These are phyloP conservation scores for Karstenula rhodostoma DNA, from an alignment of 2,329 filamentous ascomycete species.

Conservation along the genomic window DNA sequence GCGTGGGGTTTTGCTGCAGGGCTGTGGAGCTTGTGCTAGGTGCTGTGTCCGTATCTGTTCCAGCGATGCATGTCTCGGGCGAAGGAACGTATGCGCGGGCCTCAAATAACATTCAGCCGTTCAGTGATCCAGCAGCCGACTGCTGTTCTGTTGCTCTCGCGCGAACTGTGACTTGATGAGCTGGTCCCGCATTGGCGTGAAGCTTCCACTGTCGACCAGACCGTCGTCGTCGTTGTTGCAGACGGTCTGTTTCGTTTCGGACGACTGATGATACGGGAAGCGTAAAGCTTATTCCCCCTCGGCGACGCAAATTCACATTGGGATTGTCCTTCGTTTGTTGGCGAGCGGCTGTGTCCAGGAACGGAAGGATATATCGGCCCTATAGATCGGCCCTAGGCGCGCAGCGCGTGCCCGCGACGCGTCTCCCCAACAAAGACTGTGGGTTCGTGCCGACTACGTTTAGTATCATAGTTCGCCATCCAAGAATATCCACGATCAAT, in stretches of 20 bases:
- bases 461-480: not conserved
- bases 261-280: not conserved
- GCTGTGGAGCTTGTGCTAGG: conserved; percentile 2
- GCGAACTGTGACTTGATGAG: not conserved
- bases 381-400: conserved; percentile 1
- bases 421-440: not conserved
- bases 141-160: not conserved
- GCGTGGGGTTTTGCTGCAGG: conserved; percentile 3
- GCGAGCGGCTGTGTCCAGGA: not conserved
- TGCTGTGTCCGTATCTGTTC: not conserved
- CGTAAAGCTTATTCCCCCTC: not conserved
- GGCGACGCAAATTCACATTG: not conserved
- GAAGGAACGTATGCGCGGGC: not conserved
- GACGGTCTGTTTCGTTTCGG: not conserved
- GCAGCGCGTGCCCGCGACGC: conserved; percentile 1
- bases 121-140: not conserved
- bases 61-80: not conserved
- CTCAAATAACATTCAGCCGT: not conserved
- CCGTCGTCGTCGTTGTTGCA: not conserved
- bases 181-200: not conserved
- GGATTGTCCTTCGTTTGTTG: too few relatives aligned
- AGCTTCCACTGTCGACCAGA: not conserved
- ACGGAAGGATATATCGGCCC: not conserved
- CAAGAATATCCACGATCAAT: not conserved
- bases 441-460: not conserved